phyloP scores from a whole-genome alignment of 495 filamentous ascomycete genomes.

The Paragyromitra xinjiangensis region DNA sequence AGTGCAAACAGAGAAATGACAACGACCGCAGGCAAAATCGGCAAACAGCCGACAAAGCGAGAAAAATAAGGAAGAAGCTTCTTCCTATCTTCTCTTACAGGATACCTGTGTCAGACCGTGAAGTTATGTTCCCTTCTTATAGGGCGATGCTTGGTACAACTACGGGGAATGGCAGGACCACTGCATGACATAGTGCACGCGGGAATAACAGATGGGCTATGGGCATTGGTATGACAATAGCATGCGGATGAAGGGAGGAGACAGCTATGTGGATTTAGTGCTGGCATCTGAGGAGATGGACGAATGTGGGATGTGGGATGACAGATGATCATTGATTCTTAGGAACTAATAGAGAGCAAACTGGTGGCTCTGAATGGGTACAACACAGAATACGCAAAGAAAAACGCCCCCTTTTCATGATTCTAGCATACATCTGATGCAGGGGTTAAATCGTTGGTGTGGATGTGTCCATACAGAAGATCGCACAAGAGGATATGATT shows the following conservation, averaged over 20 bases:
- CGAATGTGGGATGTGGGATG: neutral
- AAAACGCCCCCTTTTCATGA: neutral
- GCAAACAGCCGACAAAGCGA: neutral
- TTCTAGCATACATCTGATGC: neutral
- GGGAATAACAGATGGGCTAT: neutral
- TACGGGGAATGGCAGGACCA: neutral
- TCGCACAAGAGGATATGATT: neutral
- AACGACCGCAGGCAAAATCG: neutral
- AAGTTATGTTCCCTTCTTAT: neutral
- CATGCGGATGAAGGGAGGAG: neutral
- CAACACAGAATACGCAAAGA: neutral
- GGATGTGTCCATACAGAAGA: neutral
- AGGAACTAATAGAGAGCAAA: neutral
- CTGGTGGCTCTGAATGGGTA: neutral
- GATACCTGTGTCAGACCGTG: neutral
- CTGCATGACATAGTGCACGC: neutral
- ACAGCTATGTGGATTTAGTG: neutral
- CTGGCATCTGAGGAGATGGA: conserved; percentile 20
- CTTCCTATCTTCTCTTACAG: neutral
- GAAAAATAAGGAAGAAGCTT: neutral
- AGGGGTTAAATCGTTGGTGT: neutral
- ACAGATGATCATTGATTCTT: conserved; percentile 1
- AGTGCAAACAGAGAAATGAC: neutral
- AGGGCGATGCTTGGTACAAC: neutral
- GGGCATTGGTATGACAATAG: neutral